Evolutionary conservation across 805 yeast genomes (phyloP).

Genomic region (Saturnispora kantuleensis): DNA sequence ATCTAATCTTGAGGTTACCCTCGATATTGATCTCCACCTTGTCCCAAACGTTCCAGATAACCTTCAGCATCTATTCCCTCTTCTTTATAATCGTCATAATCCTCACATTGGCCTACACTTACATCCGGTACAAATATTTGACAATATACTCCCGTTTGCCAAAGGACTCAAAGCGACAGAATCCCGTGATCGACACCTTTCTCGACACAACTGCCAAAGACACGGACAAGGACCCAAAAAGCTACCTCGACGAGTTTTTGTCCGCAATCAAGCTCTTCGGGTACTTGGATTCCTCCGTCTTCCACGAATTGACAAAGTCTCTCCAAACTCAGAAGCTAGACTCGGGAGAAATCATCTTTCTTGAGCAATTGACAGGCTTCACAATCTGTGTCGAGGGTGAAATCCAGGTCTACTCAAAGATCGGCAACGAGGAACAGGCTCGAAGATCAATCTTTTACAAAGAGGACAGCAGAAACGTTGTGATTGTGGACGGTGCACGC

Average conservation of each 20-base stretch:
- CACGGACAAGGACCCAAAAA: conserved; percentile 36
- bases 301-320: conserved; percentile 83
- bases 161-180: conserved; percentile 33
- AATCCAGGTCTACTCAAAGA: conserved; percentile 63
- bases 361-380: conserved; percentile 67
- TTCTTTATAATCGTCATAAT: conserved; percentile 26
- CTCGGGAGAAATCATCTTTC: conserved; percentile 61
- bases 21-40: conserved; percentile 22
- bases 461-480: conserved; percentile 30
- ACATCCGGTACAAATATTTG: conserved; percentile 53
- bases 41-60: conserved; percentile 39
- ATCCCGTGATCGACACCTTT: conserved; percentile 38
- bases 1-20: conserved; percentile 9
- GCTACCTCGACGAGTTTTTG: conserved; percentile 80
- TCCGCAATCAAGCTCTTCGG: conserved; percentile 92
- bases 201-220: conserved; percentile 27
- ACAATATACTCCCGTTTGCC: conserved; percentile 53
- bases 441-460: conserved; percentile 18
- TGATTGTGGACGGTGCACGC: conserved; percentile 44
- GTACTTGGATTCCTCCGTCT: conserved; percentile 79
- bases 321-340: conserved; percentile 83
- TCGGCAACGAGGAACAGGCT: conserved; percentile 26
- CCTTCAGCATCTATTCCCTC: conserved; percentile 41
- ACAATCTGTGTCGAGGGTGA: conserved; percentile 89
- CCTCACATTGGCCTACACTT: conserved; percentile 30